Evolutionary conservation across 345 rosid genomes (phyloP), one percentile per base, ranked within the genome.

Genomic region (Melastoma malabathricum): DNA sequence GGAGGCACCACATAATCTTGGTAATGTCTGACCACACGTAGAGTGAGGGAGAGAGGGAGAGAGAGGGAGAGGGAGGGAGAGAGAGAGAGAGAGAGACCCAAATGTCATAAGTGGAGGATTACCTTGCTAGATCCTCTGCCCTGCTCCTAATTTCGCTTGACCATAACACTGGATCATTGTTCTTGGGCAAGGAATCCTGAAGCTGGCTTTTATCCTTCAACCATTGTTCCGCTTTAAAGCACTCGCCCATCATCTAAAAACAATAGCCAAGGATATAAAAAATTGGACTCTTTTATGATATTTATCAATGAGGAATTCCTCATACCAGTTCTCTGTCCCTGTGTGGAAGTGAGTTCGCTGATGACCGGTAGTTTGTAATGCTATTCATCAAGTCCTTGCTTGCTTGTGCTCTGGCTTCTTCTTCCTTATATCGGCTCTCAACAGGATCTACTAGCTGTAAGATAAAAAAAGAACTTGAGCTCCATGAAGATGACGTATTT

Each of bases 141-240:
- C 48, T 63, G 62, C 61, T 70, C 64, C 18, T 65, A 62, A 78
- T 72, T 49, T 78, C 78, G 14, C 67, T 65, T 51, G 84, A 75
- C 80, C 74, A 68, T 50, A 78, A 44, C 15, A 68, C 52, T 0
- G 84, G 81, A 51, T 78, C 65, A 2, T 56, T 25, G 38, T 68
- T 65, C 66, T 64, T 78, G 5, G 81, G 76, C 41, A 64, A 61
- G 55, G 78, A 67, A 46, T 70, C 78, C 67, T 78, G 84, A 39
- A 48, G 63, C 57, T 72, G 70, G 55, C 44, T 64, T 70, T 63
- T 68, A 66, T 75, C 80, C 60, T 72, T 67, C 13, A 78, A 67
- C 84, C 84, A 78, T 48, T 75, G 62, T 64, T 78, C 84, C 2
- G 78, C 81, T 70, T 61, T 68, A 46, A 65, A 48, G 65, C 84